Evolutionary conservation across 257 asterid genomes (phyloP).

Genomic region (Craterostigma plantagineum): DNA sequence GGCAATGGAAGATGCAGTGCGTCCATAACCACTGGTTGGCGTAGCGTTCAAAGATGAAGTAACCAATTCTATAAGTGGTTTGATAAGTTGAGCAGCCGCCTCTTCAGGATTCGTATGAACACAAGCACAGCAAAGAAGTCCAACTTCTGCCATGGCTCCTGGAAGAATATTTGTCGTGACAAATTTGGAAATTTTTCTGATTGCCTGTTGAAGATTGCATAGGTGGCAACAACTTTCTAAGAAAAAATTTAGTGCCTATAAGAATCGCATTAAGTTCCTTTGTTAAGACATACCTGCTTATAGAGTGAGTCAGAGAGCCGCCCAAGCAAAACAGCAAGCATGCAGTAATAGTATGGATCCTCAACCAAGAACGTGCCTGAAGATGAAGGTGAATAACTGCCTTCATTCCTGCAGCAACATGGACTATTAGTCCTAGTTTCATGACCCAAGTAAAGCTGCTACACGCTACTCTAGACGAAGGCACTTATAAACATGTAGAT

Average conservation of each 20-base stretch:
- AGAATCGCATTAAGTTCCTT: neutral
- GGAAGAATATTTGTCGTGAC: slow-evolving; percentile 87
- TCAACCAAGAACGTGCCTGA: slow-evolving; percentile 92
- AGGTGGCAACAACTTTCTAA: no score
- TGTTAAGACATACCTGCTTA: slow-evolving; percentile 44
- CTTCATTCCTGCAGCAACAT: slow-evolving; percentile 69
- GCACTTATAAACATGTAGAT: neutral
- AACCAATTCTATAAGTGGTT: slow-evolving; percentile 64
- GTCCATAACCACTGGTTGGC: slow-evolving; percentile 72
- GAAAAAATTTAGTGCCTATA: no score
- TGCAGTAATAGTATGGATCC: slow-evolving; percentile 86
- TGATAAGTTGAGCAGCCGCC: slow-evolving; percentile 63
- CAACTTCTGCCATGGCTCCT: slow-evolving; percentile 98
- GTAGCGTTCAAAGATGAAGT: slow-evolving; percentile 59
- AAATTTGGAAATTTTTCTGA: slow-evolving; percentile 75
- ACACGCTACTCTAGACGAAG: slow-evolving; percentile 3
- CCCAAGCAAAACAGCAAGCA: slow-evolving; percentile 85
- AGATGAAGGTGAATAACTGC: slow-evolving; percentile 44
- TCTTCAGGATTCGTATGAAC: slow-evolving; percentile 84
- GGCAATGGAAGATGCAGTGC: slow-evolving; percentile 28
- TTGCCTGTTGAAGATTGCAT: slow-evolving; percentile 33
- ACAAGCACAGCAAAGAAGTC: slow-evolving; percentile 95
- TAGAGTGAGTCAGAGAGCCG: slow-evolving; percentile 81
- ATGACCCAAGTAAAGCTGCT: slow-evolving; percentile 7
- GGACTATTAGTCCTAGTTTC: slow-evolving; percentile 11